Conservation (phyloP, 2,329 filamentous ascomycete genomes). For the Trichoderma citrinoviride region DNA sequence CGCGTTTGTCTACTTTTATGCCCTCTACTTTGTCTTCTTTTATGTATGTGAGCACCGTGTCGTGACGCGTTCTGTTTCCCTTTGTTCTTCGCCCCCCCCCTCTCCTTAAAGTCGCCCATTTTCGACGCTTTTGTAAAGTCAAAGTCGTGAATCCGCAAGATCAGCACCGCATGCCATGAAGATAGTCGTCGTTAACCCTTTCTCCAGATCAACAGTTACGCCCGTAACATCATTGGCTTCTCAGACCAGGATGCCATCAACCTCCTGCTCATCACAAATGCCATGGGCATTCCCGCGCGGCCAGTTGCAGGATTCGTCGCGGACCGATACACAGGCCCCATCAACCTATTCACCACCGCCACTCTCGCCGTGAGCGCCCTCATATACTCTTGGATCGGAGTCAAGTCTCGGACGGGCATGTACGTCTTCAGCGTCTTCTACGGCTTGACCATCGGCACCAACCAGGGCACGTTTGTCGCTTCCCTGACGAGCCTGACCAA, state of each 20-base stretch:
- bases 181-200: conserved; percentile 2
- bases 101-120: background rate
- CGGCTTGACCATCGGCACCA: conserved; percentile 44
- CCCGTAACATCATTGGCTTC: conserved; percentile 44
- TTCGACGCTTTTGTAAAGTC: conserved; percentile 2
- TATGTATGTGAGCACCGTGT: conserved; percentile 40
- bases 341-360: conserved; percentile 55
- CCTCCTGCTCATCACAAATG: conserved; percentile 57
- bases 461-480: conserved; percentile 43
- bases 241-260: conserved; percentile 50
- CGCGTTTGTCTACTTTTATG: conserved; percentile 46
- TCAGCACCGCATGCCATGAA: background rate
- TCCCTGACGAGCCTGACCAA: conserved; percentile 43
- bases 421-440: conserved; percentile 46
- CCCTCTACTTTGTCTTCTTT: conserved; percentile 41
- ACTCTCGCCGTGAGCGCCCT: conserved; percentile 45
- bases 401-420: conserved; percentile 41
- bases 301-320: conserved; percentile 52
- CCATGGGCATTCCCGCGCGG: conserved; percentile 54
- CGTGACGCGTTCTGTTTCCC: conserved; percentile 29
- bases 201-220: conserved; percentile 44
- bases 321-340: conserved; percentile 50
- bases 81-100: conserved; percentile 20
- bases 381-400: conserved; percentile 56
- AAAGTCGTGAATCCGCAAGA: background rate